Evolutionary conservation across 306 rosid genomes (phyloP).

Genomic region (Geum urbanum): DNA sequence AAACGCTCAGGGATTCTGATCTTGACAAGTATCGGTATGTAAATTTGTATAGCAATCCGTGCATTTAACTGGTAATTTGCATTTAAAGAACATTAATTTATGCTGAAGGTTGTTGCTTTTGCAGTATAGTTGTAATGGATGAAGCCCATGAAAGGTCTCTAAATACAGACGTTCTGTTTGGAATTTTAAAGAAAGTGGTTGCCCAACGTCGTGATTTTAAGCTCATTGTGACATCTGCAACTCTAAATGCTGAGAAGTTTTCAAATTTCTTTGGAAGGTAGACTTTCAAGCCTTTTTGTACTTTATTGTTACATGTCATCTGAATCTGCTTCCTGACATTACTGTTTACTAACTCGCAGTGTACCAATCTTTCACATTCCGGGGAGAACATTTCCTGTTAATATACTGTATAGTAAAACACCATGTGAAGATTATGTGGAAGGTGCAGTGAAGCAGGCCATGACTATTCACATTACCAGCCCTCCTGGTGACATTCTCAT

Average conservation of each 20-base stretch:
- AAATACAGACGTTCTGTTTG: constrained; percentile 89
- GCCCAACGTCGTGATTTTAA: constrained; percentile 95
- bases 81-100: constrained; percentile 17
- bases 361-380: constrained; percentile 88
- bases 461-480: constrained; percentile 96
- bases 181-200: constrained; percentile 92
- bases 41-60: constrained; percentile 3
- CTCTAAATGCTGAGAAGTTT: constrained; percentile 87
- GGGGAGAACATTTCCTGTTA: constrained; percentile 97
- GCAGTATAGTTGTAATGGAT: constrained; percentile 94
- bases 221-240: constrained; percentile 94
- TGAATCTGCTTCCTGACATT: constrained; percentile 15
- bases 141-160: constrained; percentile 98
- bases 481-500: constrained; percentile 96
- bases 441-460: constrained; percentile 96
- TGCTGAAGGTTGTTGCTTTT: constrained; percentile 27
- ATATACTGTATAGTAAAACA: constrained; percentile 74
- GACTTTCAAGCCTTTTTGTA: constrained; percentile 32
- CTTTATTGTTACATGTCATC: not conserved
- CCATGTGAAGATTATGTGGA: constrained; percentile 97
- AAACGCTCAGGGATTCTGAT: constrained; percentile 94
- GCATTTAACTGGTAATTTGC: constrained; percentile 15
- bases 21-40: constrained; percentile 93
- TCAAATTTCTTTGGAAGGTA: constrained; percentile 97
- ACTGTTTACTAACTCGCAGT: constrained; percentile 47